Evolutionary conservation across 352 stramenopile genomes (phyloP).

Genomic region (Aphanomyces cochlioides): DNA sequence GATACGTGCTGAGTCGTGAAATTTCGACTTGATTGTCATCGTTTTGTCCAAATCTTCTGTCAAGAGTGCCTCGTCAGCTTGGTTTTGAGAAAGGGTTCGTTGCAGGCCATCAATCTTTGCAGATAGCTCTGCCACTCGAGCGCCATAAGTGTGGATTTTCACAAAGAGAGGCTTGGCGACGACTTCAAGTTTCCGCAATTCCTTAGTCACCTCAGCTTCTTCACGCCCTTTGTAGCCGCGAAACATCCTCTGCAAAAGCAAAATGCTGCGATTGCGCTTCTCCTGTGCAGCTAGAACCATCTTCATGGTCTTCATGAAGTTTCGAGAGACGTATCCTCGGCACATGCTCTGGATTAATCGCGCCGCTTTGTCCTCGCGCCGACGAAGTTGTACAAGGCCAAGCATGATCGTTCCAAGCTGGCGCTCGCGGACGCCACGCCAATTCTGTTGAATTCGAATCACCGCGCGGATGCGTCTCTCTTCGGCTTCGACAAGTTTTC

Average conservation of each 20-base stretch:
- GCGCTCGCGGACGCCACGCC: constrained; percentile 69
- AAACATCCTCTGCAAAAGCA: constrained; percentile 67
- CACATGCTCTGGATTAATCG: constrained; percentile 60
- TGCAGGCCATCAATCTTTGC: constrained; percentile 46
- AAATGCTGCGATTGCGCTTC: constrained; percentile 44
- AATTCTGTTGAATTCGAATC: constrained; percentile 73
- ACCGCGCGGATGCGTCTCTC: constrained; percentile 48
- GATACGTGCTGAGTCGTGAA: constrained; percentile 79
- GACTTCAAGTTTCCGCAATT: constrained; percentile 65
- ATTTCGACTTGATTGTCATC: constrained; percentile 80
- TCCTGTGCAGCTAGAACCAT: constrained; percentile 46
- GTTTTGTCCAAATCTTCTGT: constrained; percentile 74
- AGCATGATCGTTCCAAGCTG: constrained; percentile 67
- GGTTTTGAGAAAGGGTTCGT: constrained; percentile 41
- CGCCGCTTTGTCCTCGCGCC: constrained; percentile 53
- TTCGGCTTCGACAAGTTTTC: constrained; percentile 43
- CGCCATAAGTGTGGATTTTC: constrained; percentile 46
- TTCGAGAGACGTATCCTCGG: constrained; percentile 52
- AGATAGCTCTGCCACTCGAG: constrained; percentile 45
- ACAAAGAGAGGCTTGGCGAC: constrained; percentile 71
- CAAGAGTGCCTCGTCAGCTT: constrained; percentile 55
- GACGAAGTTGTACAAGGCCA: constrained; percentile 62
- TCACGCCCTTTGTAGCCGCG: constrained; percentile 76
- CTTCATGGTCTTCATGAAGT: constrained; percentile 60
- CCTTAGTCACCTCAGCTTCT: constrained; percentile 60